Evolutionary conservation across 2,329 filamentous ascomycete species (phyloP), one percentile per base, ranked within the genome.

Genomic region (Tolypocladium amazonense): DNA sequence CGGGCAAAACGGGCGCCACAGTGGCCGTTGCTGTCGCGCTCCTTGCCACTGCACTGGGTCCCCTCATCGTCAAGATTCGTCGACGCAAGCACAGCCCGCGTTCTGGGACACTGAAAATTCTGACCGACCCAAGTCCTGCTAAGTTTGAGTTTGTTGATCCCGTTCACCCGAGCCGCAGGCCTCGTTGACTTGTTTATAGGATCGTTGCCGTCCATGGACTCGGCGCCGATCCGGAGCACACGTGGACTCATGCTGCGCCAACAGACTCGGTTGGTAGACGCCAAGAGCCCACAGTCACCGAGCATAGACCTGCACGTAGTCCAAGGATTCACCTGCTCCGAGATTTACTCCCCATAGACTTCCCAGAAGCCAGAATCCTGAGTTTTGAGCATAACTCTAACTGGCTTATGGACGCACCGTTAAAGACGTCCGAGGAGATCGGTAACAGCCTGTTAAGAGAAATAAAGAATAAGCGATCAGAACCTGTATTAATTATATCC

Each of bases 181-280:
- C 30, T 33, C 30, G 30, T 33, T 33, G 30, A 33, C 30, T 4
- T 38, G 9, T 56, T 18, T 11, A n/a, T 30, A 65, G 63, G 6
- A 67, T 67, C 47, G 47, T 67, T 43, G 62, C 65, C 20, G 60
- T 66, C 37, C 64, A 66, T 52, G 61, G 64, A 27, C 63, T 67
- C 1, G 63, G 62, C 2, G 62, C 62, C 0, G 52, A 64, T 59
- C 62, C 63, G 2, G 59, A 64, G 9, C 55, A 62, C 52, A 67
- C 64, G 3, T 67, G 61, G 65, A 62, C 56, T 33, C 30, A 33
- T 7, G 30, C 30, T 7, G 30, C 30, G 30, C 30, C 30, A 33
- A 33, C 30, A 33, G 30, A 33, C 30, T 33, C 30, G 30, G 30
- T 33, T 33, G 30, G 30, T 33, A 33, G 30, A 33, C 30, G 7